These are phyloP conservation scores for Boletus sp. DNA, from an alignment of 768 basidiomycete genomes.

Conservation along the genomic window DNA sequence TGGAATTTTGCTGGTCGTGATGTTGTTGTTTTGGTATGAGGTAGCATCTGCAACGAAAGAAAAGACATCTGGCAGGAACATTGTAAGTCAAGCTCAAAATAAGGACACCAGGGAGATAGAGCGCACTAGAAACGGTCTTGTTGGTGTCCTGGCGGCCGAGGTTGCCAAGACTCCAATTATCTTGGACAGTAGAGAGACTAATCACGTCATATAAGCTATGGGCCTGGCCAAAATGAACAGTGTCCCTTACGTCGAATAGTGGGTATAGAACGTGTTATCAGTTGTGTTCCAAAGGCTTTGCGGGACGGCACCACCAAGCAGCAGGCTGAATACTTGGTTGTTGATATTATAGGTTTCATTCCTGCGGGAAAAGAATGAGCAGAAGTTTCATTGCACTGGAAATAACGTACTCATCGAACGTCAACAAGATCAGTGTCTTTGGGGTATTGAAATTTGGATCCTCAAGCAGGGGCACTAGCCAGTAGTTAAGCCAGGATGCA, in stretches of 20 bases:
- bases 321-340: conserved; percentile 47
- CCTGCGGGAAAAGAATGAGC: conserved; percentile 6
- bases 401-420: conserved; percentile 57
- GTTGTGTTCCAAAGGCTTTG: conserved; percentile 38
- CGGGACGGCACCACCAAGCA: conserved; percentile 49
- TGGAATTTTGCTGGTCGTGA: conserved; percentile 31
- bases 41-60: conserved; percentile 46
- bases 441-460: conserved; percentile 53
- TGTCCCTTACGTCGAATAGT: conserved; percentile 47
- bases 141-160: conserved; percentile 60
- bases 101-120: background rate
- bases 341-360: conserved; percentile 36
- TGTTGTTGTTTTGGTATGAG: conserved; percentile 40
- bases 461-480: conserved; percentile 50
- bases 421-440: conserved; percentile 56
- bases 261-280: conserved; percentile 57
- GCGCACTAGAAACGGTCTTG: conserved; percentile 32
- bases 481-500: conserved; percentile 46
- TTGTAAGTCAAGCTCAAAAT: background rate
- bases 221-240: background rate
- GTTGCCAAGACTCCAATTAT: conserved; percentile 61
- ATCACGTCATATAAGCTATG: background rate
- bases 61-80: conserved; percentile 45
- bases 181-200: conserved; percentile 51
- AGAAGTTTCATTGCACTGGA: background rate